phyloP scores from a whole-genome alignment of 2,329 filamentous ascomycete genomes.

The Colletotrichum musae region DNA sequence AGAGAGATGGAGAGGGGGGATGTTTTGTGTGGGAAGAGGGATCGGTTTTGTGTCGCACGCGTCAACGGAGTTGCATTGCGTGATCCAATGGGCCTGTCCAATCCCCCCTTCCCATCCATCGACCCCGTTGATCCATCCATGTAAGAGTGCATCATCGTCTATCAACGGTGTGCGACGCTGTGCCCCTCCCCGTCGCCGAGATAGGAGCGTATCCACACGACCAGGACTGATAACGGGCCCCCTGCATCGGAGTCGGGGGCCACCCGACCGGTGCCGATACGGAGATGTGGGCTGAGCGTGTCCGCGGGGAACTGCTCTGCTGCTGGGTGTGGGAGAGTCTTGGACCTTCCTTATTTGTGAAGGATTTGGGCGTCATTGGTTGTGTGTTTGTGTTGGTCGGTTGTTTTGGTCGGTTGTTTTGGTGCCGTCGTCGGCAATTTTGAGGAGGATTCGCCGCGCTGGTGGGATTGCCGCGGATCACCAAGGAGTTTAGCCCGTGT shows the following conservation, averaged over 20 bases:
- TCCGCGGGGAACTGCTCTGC: constrained; percentile 31
- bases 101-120: background rate
- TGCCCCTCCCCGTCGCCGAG: constrained; percentile 14
- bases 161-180: background rate
- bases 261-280: constrained; percentile 34
- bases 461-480: no score
- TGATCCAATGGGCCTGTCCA: background rate
- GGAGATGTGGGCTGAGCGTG: constrained; percentile 17
- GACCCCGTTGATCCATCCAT: background rate
- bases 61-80: background rate
- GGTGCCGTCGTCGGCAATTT: background rate
- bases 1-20: background rate
- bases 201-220: constrained; percentile 16
- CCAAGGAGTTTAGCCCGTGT: no score
- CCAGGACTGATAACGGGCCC: constrained; percentile 16
- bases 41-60: background rate
- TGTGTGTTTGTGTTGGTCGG: constrained; percentile 1
- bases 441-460: background rate
- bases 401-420: constrained; percentile 5
- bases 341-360: constrained; percentile 14
- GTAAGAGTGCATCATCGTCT: background rate
- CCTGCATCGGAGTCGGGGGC: constrained; percentile 11
- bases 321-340: background rate
- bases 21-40: no score
- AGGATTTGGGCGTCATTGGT: background rate